Conservation (phyloP, 2,329 filamentous ascomycete genomes). For the Aspergillus arachidicola region DNA sequence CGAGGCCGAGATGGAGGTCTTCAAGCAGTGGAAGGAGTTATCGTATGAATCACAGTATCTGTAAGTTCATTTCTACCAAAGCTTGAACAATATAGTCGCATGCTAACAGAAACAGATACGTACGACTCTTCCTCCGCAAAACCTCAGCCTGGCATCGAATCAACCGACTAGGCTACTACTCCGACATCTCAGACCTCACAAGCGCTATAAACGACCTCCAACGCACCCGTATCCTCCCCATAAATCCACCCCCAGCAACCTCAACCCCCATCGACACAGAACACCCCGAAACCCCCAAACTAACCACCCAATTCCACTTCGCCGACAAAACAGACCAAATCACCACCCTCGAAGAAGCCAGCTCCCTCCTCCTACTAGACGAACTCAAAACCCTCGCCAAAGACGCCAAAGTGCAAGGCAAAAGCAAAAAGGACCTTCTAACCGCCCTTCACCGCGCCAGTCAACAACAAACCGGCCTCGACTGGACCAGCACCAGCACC, state of each 20-base stretch:
- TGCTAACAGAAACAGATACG: conserved; percentile 63
- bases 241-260: conserved; percentile 31
- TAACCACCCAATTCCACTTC: conserved; percentile 70
- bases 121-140: conserved; percentile 89
- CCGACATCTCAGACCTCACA: conserved; percentile 76
- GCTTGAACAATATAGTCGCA: conserved; percentile 4
- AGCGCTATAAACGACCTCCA: conserved; percentile 69
- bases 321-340: conserved; percentile 79
- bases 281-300: conserved; percentile 48
- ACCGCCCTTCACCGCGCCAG: conserved; percentile 73
- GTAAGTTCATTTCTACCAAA: conserved; percentile 53
- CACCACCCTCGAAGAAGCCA: conserved; percentile 78
- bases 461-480: conserved; percentile 73
- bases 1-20: conserved; percentile 74
- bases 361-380: conserved; percentile 77
- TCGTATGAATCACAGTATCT: conserved; percentile 88
- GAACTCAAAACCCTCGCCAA: conserved; percentile 84
- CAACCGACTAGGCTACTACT: conserved; percentile 74
- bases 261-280: conserved; percentile 53
- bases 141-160: conserved; percentile 88
- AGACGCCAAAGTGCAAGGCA: conserved; percentile 82
- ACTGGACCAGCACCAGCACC: conserved; percentile 56
- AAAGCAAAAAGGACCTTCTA: conserved; percentile 81
- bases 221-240: conserved; percentile 57
- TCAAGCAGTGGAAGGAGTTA: conserved; percentile 72